Conservation (phyloP, 352 stramenopile genomes). For the Blastocystis sp. region DNA sequence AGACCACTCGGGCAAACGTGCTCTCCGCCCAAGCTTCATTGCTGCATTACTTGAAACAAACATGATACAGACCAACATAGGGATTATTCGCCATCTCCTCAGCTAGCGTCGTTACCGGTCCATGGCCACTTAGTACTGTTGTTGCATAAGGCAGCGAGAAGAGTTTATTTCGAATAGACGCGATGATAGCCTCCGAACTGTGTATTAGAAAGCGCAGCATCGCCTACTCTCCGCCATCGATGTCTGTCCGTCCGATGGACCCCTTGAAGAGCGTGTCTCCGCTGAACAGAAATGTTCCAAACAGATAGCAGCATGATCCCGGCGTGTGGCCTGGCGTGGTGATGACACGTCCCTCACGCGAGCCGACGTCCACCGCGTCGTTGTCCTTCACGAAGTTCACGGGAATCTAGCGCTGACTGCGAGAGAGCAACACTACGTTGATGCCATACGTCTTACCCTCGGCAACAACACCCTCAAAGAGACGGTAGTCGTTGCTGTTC, state of each 20-base stretch:
- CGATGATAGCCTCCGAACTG: not conserved
- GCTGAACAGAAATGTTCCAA: slow-evolving; percentile 48
- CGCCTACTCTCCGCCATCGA: not conserved
- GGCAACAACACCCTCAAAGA: not conserved
- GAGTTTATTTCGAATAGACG: slow-evolving; percentile 29
- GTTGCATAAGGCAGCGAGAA: slow-evolving; percentile 25
- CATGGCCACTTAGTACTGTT: not conserved
- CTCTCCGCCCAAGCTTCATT: not conserved
- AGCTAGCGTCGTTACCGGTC: not conserved
- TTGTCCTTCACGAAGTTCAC: slow-evolving; percentile 16
- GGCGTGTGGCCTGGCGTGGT: slow-evolving; percentile 14
- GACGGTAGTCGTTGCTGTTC: not conserved
- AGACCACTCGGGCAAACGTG: slow-evolving; percentile 70
- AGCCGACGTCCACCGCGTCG: not conserved
- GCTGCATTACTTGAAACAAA: not conserved
- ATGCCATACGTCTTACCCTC: not conserved
- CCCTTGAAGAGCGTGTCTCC: slow-evolving; percentile 33
- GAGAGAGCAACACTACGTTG: not conserved
- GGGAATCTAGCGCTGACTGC: not conserved
- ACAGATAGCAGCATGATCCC: slow-evolving; percentile 36
- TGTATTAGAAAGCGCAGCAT: not conserved
- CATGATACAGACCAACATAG: not conserved
- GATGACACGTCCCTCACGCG: not conserved
- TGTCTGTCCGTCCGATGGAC: not conserved
- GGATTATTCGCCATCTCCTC: slow-evolving; percentile 16